Percentiles rank a stretch among this genome's conserved stretches.
These are phyloP conservation scores for Isoetes taiwanensis DNA, from an alignment of 75 land plant species.

Conservation along the genomic window DNA sequence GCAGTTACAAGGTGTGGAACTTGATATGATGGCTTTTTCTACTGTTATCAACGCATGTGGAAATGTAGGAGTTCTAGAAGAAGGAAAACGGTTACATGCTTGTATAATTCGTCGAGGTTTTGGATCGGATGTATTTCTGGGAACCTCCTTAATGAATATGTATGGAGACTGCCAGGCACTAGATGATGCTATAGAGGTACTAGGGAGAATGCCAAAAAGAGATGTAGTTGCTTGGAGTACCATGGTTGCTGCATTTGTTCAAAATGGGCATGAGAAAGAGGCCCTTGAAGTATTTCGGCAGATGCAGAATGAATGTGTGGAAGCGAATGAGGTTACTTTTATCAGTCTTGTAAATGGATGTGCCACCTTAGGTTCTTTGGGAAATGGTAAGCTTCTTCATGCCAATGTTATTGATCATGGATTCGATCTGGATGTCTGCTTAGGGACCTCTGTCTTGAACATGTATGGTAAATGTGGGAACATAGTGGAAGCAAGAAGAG, in stretches of 20 bases:
- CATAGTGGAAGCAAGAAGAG: background rate
- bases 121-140: slow-evolving; percentile 17
- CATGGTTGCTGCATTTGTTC: slow-evolving; percentile 30
- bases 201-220: slow-evolving; percentile 8
- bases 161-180: slow-evolving; percentile 20
- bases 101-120: slow-evolving; percentile 28
- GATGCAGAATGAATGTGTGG: slow-evolving; percentile 13
- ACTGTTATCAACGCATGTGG: slow-evolving; percentile 33
- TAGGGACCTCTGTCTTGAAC: background rate
- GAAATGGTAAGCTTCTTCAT: background rate
- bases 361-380: background rate
- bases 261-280: slow-evolving; percentile 15
- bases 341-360: background rate
- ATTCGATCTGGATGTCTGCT: background rate
- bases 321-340: background rate
- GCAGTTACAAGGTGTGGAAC: slow-evolving; percentile 15
- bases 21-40: slow-evolving; percentile 33
- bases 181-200: background rate
- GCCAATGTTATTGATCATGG: background rate
- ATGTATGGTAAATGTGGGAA: slow-evolving; percentile 2
- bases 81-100: slow-evolving; percentile 28
- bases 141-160: slow-evolving; percentile 31
- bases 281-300: slow-evolving; percentile 22
- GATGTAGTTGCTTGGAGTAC: slow-evolving; percentile 43
- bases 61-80: background rate